Conservation (phyloP, 495 filamentous ascomycete genomes). For the Penicillium cataractarum region DNA sequence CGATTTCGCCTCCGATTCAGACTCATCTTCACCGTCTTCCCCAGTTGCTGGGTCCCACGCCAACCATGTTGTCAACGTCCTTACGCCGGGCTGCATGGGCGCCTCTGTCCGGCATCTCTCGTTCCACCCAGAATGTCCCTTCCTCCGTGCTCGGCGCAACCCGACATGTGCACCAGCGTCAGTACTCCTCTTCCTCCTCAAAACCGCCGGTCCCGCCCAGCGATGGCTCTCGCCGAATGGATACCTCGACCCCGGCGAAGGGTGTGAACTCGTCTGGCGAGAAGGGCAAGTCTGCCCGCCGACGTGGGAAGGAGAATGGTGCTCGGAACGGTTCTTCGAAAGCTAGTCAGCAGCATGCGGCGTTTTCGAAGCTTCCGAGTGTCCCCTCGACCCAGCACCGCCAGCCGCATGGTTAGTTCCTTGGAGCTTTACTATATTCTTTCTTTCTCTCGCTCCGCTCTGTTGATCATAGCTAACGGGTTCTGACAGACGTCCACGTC, state of each 20-base stretch:
- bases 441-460: conserved; percentile 7
- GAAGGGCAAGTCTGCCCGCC: conserved; percentile 41
- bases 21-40: conserved; percentile 33
- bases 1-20: conserved; percentile 48
- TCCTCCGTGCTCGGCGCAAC: conserved; percentile 37
- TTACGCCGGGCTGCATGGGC: conserved; percentile 52
- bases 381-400: conserved; percentile 84
- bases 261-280: conserved; percentile 42
- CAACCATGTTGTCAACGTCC: conserved; percentile 55
- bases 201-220: conserved; percentile 51
- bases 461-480: conserved; percentile 5
- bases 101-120: conserved; percentile 44
- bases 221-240: conserved; percentile 47
- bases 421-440: conserved; percentile 7
- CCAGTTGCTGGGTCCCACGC: conserved; percentile 31
- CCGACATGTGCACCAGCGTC: conserved; percentile 51
- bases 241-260: conserved; percentile 47
- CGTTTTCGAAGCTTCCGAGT: conserved; percentile 68
- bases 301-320: conserved; percentile 43
- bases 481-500: conserved; percentile 72
- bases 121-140: conserved; percentile 35
- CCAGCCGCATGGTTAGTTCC: conserved; percentile 66
- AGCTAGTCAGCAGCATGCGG: conserved; percentile 43
- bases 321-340: conserved; percentile 41
- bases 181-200: conserved; percentile 58